Base-by-base conservation (phyloP, 352 stramenopile species). In the Globisporangium parvum region DNA sequence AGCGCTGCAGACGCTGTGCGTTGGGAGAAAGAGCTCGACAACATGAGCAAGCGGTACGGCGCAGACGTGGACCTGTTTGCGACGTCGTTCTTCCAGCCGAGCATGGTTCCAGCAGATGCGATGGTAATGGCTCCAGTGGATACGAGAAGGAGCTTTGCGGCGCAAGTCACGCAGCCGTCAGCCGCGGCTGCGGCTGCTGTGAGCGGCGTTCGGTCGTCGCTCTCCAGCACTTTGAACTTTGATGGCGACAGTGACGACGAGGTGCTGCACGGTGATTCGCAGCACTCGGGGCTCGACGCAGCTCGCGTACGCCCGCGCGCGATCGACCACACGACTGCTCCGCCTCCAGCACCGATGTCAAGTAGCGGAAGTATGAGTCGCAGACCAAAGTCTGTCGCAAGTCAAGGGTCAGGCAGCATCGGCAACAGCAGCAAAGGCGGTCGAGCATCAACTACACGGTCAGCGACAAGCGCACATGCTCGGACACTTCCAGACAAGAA, bases 11-110 rank as follows among this genome's bases (percentile, higher is more conserved):
- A 35, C 31, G 31, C 31, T 10, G 33, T 55, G 14, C 47, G 49
- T 3, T 87, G 75, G 75, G 63, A 73, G 26, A 69, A 70, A 5
- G 75, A 86, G 52, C 57, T 86, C 15, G 78, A 87, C 17, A 51
- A 54, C 53, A 82, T 88, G 73, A 66, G 52, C n/a, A 75, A 71
- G n/a, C 67, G 73, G 6, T 88, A 85, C 45, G 71, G 73, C 28
- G 28, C 40, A 31, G 69, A 73, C 49, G 55, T 66, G 6, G 47
- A 50, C 42, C 58, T 59, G 18, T 67, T 75, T 44, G 59, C 61
- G n/a, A 67, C 60, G 24, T 56, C 63, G 37, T 70, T 73, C 47
- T 70, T 63, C 59, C 51, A 65, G 58, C 39, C 54, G 6, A 59
- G 3, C 31, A 35, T 10, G 31, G 31, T 35, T 35, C 31, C 31